phyloP scores from a whole-genome alignment of 768 basidiomycete genomes.

The Lactarius vividus region DNA sequence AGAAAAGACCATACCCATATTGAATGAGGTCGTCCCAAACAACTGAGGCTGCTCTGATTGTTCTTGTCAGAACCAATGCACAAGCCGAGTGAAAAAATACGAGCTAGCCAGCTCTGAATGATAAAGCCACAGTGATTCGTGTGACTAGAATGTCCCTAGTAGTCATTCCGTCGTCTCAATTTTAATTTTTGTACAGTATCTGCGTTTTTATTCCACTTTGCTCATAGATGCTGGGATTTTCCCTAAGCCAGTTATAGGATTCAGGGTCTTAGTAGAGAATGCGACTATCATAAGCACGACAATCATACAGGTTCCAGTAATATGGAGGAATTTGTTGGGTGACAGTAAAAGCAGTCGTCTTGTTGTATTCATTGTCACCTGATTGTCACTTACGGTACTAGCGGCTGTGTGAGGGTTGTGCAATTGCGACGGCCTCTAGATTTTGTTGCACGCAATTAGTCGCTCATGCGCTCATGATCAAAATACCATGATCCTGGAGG shows the following conservation, averaged over 20 bases:
- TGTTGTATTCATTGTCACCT: too few relatives aligned
- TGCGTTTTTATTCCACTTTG: neutral
- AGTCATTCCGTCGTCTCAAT: neutral
- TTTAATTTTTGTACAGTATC: neutral
- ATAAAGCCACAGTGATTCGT: neutral
- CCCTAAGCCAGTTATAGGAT: neutral
- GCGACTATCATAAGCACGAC: neutral
- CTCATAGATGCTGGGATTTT: neutral
- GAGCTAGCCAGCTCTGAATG: neutral
- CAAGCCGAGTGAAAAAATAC: neutral
- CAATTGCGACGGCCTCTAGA: too few relatives aligned
- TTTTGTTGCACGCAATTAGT: too few relatives aligned
- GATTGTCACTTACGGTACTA: neutral
- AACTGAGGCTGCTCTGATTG: neutral
- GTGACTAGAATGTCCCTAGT: neutral
- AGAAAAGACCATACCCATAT: too few relatives aligned
- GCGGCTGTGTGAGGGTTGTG: neutral
- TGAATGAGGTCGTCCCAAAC: too few relatives aligned
- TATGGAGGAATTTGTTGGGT: neutral
- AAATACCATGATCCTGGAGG: neutral
- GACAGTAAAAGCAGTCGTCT: neutral
- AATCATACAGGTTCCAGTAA: neutral
- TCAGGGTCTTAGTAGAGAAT: neutral
- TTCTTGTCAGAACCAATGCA: neutral
- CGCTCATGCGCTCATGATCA: neutral